Conservation (phyloP, 495 filamentous ascomycete species). For the Chaetomium tenue region DNA sequence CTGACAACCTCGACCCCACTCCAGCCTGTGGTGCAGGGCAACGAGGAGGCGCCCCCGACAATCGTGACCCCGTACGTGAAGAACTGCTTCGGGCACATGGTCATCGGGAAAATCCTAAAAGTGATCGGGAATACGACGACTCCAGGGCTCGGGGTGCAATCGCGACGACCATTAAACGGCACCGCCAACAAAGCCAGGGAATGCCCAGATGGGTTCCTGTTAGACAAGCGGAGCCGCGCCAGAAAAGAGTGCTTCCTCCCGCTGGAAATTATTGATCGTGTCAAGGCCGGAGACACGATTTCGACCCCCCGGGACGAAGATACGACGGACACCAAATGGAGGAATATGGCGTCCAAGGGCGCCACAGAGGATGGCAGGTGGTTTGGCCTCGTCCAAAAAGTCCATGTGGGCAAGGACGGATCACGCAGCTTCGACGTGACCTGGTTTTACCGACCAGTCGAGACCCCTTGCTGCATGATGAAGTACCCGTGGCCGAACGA, state of each 20-base stretch:
- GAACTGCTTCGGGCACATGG: conserved; percentile 60
- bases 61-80: conserved; percentile 67
- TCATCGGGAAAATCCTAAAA: conserved; percentile 53
- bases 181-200: background rate
- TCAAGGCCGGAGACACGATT: conserved; percentile 43
- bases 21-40: conserved; percentile 2
- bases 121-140: conserved; percentile 20
- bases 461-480: conserved; percentile 63
- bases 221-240: background rate
- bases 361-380: conserved; percentile 49
- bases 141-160: too few relatives aligned
- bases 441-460: conserved; percentile 68
- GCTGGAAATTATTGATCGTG: conserved; percentile 17
- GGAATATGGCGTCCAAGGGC: conserved; percentile 40
- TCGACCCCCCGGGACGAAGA: conserved; percentile 44
- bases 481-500: conserved; percentile 67
- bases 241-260: conserved; percentile 5
- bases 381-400: conserved; percentile 65
- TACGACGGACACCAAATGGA: conserved; percentile 54
- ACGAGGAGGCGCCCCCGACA: conserved; percentile 42
- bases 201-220: background rate
- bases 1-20: conserved; percentile 23
- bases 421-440: conserved; percentile 55
- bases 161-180: background rate
- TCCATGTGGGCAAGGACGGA: conserved; percentile 37